Base-by-base conservation (phyloP, 2,329 filamentous ascomycete species). In the Venturia oleaginea region DNA sequence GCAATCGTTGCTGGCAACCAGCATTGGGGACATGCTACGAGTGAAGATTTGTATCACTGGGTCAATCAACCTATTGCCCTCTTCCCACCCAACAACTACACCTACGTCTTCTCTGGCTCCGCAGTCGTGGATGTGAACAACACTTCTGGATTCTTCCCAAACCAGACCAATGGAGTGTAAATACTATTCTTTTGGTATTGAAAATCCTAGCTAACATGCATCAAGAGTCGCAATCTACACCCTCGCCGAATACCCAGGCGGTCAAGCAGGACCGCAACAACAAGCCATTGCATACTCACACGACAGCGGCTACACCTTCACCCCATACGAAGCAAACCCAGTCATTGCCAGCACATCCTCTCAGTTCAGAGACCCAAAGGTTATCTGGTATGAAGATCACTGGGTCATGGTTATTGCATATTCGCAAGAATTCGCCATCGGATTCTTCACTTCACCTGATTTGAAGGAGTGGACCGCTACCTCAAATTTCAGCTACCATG, bases 21-120 rank as follows among this genome's bases (percentile, higher is more conserved):
- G 69, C 84, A 87, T 68, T 88, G 86, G 86, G 86, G 86, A 11
- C 86, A 88, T 69, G 85, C 85, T 2, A 87, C 85, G 1, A 84
- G 81, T 38, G 69, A 74, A 17, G 85, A 89, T 68, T 74, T 88
- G 1, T 87, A 85, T 68, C 81, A 83, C 65, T 89, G 86, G 86
- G 76, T 76, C 0, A 87, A 88, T 67, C 85, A 88, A 69, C 81
- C 82, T 5, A 84, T 88, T 67, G 85, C 85, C 11, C 75, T 89
- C 73, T 76, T 72, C 79, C 84, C 84, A 46, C 79, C 78, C 67
- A 80, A 83, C 1, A 83, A 82, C 62, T 80, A 81, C 30, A 78
- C 78, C 48, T 80, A 78, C 38, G 85, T 79, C 46, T 82, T 80
- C 69, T 80, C 73, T 1, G 82, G 84, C 30, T 85, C 81, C 59